Conservation (phyloP, 192 early-diverging fungal species). For the Chytriomyces sp. region DNA sequence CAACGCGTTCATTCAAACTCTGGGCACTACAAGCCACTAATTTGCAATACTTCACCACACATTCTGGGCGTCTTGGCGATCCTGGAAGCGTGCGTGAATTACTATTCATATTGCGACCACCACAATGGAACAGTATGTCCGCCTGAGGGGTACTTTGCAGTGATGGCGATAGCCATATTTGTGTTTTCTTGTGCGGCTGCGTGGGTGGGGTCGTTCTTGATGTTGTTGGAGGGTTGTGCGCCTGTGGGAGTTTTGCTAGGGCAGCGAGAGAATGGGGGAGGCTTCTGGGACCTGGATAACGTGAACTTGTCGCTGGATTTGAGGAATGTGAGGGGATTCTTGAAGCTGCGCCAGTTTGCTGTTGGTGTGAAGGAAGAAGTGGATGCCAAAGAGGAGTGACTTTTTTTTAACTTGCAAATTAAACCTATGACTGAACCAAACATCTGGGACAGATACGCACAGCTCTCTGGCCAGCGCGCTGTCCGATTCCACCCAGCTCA, state of each 20-base stretch:
- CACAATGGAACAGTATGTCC: background rate
- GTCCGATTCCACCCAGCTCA: conserved; percentile 7
- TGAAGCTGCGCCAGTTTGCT: background rate
- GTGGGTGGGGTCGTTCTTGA: background rate
- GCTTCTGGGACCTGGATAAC: background rate
- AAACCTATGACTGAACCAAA: background rate
- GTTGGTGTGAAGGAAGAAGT: background rate
- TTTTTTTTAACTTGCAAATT: background rate
- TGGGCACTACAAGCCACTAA: background rate
- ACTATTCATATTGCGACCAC: conserved; percentile 14
- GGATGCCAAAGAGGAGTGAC: background rate
- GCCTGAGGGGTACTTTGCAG: background rate
- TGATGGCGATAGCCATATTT: background rate
- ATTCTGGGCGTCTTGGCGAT: conserved; percentile 1
- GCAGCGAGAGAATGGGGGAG: background rate
- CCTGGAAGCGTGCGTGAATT: conserved; percentile 13
- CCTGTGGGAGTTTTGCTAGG: conserved; percentile 8
- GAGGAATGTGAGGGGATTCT: background rate
- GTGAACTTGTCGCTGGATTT: background rate
- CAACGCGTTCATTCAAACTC: background rate
- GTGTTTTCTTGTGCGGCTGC: background rate
- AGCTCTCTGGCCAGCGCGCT: background rate
- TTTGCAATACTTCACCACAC: background rate
- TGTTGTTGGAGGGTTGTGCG: conserved; percentile 13
- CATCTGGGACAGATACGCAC: background rate